phyloP scores from a whole-genome alignment of 163 green algal species.

The Scenedesmus sp. region DNA sequence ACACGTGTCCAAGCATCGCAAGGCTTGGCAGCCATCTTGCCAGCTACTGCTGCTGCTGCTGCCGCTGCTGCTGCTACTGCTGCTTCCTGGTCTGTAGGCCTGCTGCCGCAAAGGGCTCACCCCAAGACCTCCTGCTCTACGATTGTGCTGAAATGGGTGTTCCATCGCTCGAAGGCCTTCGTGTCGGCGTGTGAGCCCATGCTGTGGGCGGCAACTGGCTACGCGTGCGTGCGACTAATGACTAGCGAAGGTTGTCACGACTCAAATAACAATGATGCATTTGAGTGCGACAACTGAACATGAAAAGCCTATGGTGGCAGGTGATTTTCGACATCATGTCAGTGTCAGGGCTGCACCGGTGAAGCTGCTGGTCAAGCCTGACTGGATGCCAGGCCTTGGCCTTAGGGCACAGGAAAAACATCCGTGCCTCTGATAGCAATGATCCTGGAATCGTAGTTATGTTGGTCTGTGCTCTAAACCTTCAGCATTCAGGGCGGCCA shows the following conservation, averaged over 20 bases:
- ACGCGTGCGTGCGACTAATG: not conserved
- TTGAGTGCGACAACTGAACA: too few species aligned
- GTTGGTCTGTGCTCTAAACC: too few species aligned
- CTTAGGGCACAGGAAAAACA: too few species aligned
- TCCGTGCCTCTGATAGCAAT: too few species aligned
- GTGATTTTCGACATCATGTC: not conserved
- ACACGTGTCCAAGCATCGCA: not conserved
- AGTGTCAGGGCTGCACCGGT: not conserved
- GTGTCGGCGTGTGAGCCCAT: not conserved
- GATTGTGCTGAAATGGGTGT: conserved; percentile 44
- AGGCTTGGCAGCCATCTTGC: not conserved
- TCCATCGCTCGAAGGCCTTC: conserved; percentile 44
- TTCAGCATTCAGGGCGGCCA: too few species aligned
- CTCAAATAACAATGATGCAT: too few species aligned
- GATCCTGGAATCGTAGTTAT: too few species aligned
- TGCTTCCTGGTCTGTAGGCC: not conserved
- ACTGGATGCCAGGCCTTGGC: not conserved
- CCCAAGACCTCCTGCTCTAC: conserved; percentile 43
- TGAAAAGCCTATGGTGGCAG: too few species aligned
- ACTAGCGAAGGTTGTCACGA: not conserved
- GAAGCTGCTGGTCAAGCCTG: not conserved
- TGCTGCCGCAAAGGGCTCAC: conserved; percentile 2
- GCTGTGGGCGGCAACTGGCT: not conserved
- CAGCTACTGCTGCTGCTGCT: conserved; percentile 5
- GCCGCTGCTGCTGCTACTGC: not conserved